Base-by-base conservation (phyloP, 2,329 filamentous ascomycete species). In the Monilinia laxa region DNA sequence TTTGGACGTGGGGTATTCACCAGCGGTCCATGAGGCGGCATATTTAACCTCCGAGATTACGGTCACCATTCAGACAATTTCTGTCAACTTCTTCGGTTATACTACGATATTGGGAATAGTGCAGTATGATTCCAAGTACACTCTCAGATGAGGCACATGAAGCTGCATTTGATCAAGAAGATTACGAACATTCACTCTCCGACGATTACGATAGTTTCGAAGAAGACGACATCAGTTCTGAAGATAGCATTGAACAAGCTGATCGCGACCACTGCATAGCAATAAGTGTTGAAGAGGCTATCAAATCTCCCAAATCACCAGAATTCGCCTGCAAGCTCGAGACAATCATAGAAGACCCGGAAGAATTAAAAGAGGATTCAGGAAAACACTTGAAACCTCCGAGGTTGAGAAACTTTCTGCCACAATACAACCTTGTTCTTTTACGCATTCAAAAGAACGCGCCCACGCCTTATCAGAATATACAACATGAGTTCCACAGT, bases 401-500 rank as follows among this genome's bases (percentile, higher is more conserved):
- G 20, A 38, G 23, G 31, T 25, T 35, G 45, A 51, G 28, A 62
- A 38, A 62, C 9, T 51, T 51, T 2, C 10, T 25, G n/a, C 23
- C 45, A 51, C n/a, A 20, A 25, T 2, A 51, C 10, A 20, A 25
- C 20, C n/a, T 23, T 4, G 11, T 11, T 62, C 31, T n/a, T 51
- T 25, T 35, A 62, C 45, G 14, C 28, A 51, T 45, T 14, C 28
- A 20, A 38, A 62, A 51, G n/a, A 35, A 51, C 35, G 28, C 31
- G 40, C 25, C 45, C 16, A 51, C 31, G 16, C 45, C 28, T 52
- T 38, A 40, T 49, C 55, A 59, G 14, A 47, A 16, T 25, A 59
- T 16, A 51, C 53, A 65, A 54, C n/a, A 68, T 67, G 60, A 68
- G 68, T 65, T 31, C 69, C 35, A 67, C 64, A 23, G 56, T 66